These are phyloP conservation scores for Marasmius sp. DNA, from an alignment of 1,284 basidiomycete genomes.

Conservation along the genomic window DNA sequence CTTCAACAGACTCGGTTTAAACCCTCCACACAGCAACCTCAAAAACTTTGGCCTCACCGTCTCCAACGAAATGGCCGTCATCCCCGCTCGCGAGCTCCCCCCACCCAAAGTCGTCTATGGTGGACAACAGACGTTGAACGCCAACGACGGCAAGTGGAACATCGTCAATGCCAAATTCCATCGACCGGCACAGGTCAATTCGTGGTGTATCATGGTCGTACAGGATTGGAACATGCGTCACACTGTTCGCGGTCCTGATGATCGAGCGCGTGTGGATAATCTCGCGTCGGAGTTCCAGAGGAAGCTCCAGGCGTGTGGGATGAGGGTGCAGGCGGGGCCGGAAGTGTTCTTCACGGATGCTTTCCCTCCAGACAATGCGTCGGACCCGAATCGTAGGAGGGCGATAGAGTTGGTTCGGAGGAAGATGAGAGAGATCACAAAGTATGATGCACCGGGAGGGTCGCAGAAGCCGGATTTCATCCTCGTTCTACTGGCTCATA, in stretches of 20 bases:
- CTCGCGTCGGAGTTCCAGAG: conserved; percentile 50
- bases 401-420: conserved; percentile 42
- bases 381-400: conserved; percentile 41
- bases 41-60: conserved; percentile 58
- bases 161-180: conserved; percentile 68
- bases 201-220: conserved; percentile 64
- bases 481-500: conserved; percentile 60
- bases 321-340: conserved; percentile 36
- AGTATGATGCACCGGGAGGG: conserved; percentile 2
- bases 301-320: conserved; percentile 57
- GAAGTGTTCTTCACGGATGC: conserved; percentile 40
- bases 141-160: conserved; percentile 68
- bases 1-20: conserved; percentile 52
- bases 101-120: conserved; percentile 56
- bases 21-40: conserved; percentile 32
- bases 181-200: conserved; percentile 41
- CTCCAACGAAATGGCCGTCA: conserved; percentile 51
- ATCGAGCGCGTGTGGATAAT: conserved; percentile 33
- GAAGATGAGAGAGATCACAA: conserved; percentile 25
- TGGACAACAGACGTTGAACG: conserved; percentile 37
- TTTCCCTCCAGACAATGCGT: conserved; percentile 24
- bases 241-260: conserved; percentile 19
- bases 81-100: conserved; percentile 62
- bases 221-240: conserved; percentile 43
- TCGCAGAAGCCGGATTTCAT: conserved; percentile 51